A percentile compares a stretch with the other conserved stretches of the same genome.
These are phyloP conservation scores for Hydnomerulius pinastri DNA, from an alignment of 768 basidiomycete genomes.

Conservation along the genomic window DNA sequence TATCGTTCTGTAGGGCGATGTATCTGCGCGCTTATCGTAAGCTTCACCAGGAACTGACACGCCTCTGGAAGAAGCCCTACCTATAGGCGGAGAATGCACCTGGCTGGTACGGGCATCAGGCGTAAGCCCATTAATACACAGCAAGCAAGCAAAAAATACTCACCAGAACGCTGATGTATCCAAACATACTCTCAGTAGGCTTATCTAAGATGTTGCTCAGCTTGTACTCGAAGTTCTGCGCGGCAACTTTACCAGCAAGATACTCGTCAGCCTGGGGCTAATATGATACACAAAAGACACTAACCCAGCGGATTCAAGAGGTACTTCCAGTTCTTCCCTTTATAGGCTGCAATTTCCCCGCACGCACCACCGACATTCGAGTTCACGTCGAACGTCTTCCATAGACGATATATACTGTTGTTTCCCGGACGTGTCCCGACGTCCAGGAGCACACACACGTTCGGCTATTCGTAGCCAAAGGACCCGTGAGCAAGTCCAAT, in stretches of 20 bases:
- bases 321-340: slow-evolving; percentile 83
- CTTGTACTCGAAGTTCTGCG: slow-evolving; percentile 97
- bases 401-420: slow-evolving; percentile 89
- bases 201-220: slow-evolving; percentile 90
- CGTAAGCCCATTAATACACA: not conserved
- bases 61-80: too few species aligned
- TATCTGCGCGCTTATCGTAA: slow-evolving; percentile 46
- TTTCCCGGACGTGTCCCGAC: slow-evolving; percentile 91
- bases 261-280: not conserved
- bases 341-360: slow-evolving; percentile 94
- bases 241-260: slow-evolving; percentile 66
- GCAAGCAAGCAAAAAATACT: slow-evolving; percentile 13
- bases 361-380: slow-evolving; percentile 95
- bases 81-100: slow-evolving; percentile 93
- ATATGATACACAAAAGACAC: slow-evolving; percentile 15
- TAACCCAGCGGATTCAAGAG: slow-evolving; percentile 83
- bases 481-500: not conserved
- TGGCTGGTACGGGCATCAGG: slow-evolving; percentile 49
- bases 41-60: too few species aligned
- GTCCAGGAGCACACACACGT: slow-evolving; percentile 89
- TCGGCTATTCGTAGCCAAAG: too few species aligned
- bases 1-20: slow-evolving; percentile 83
- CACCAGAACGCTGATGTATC: slow-evolving; percentile 94
- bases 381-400: slow-evolving; percentile 93
- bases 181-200: slow-evolving; percentile 85